phyloP scores from a whole-genome alignment of 768 basidiomycete species.

The Pilatotrama ljubarskyi region DNA sequence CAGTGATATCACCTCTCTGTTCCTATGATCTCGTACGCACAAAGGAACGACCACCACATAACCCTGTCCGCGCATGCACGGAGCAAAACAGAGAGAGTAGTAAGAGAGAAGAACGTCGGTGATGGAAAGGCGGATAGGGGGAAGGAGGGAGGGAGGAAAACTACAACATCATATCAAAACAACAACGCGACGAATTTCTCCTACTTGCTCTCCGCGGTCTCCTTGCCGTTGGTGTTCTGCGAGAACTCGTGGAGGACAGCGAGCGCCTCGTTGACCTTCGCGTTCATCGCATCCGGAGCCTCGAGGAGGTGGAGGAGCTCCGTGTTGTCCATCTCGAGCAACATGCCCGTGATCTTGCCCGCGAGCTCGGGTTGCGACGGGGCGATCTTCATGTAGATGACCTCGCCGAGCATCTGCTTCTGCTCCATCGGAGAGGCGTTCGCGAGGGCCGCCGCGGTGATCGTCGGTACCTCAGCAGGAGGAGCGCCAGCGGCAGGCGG shows the following conservation, averaged over 20 bases:
- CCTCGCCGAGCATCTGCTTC: conserved; percentile 99
- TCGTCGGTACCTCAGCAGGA: conserved; percentile 50
- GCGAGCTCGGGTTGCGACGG: conserved; percentile 88
- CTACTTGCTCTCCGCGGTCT: conserved; percentile 32
- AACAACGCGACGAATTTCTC: conserved; percentile 20
- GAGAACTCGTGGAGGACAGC: conserved; percentile 85
- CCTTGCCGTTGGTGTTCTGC: conserved; percentile 33
- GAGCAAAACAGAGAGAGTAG: conserved; percentile 30
- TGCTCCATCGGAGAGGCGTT: conserved; percentile 75
- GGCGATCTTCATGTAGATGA: conserved; percentile 89
- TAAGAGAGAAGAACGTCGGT: conserved; percentile 17
- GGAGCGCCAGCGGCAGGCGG: conserved; percentile 42
- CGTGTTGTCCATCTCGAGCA: conserved; percentile 97
- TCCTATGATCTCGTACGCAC: conserved; percentile 32
- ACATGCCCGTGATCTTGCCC: conserved; percentile 98
- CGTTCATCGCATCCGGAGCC: conserved; percentile 73
- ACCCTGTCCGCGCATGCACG: conserved; percentile 24
- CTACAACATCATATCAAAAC: conserved; percentile 28
- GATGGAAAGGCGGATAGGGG: conserved; percentile 14
- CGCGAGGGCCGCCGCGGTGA: conserved; percentile 63
- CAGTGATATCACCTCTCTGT: conserved; percentile 33
- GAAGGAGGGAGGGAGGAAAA: conserved; percentile 4
- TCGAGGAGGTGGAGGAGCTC: conserved; percentile 92
- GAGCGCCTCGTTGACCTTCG: conserved; percentile 92
- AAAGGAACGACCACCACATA: conserved; percentile 34